Evolutionary conservation across 2,329 filamentous ascomycete genomes (phyloP).

Genomic region (Alternaria conjuncta): DNA sequence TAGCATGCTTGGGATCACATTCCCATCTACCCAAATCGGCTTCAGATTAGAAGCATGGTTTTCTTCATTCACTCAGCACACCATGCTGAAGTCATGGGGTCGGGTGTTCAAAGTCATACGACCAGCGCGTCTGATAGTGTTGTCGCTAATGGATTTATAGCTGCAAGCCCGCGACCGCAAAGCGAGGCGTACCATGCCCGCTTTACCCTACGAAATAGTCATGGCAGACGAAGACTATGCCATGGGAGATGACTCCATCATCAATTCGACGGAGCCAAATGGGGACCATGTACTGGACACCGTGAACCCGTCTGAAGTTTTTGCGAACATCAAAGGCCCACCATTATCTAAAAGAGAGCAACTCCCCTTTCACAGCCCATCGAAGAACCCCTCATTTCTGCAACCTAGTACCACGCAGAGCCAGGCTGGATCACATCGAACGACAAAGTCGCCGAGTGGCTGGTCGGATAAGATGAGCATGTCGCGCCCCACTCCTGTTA

Average conservation of each 20-base stretch:
- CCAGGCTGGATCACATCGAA: constrained; percentile 9
- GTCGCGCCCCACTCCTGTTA: constrained; percentile 16
- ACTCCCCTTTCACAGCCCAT: constrained; percentile 34
- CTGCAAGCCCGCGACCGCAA: constrained; percentile 13
- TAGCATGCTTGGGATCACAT: neutral
- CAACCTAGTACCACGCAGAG: constrained; percentile 9
- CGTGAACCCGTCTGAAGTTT: constrained; percentile 39
- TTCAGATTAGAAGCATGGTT: neutral
- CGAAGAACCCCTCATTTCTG: constrained; percentile 16
- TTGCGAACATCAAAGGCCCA: constrained; percentile 22
- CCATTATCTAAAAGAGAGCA: constrained; percentile 29
- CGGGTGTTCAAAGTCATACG: neutral
- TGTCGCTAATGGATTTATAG: constrained; percentile 14
- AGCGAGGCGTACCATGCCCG: constrained; percentile 27
- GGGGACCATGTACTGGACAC: constrained; percentile 30
- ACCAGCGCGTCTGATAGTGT: neutral
- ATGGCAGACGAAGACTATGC: constrained; percentile 39
- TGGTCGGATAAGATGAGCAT: constrained; percentile 36
- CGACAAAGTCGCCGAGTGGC: constrained; percentile 15
- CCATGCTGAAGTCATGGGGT: neutral
- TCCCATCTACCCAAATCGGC: neutral
- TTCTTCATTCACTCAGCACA: neutral
- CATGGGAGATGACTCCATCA: constrained; percentile 41
- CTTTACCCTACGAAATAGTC: constrained; percentile 10
- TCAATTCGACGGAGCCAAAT: constrained; percentile 44